These are phyloP conservation scores for Macrocystidia cucumis DNA, from an alignment of 1,284 basidiomycete genomes.

Conservation along the genomic window DNA sequence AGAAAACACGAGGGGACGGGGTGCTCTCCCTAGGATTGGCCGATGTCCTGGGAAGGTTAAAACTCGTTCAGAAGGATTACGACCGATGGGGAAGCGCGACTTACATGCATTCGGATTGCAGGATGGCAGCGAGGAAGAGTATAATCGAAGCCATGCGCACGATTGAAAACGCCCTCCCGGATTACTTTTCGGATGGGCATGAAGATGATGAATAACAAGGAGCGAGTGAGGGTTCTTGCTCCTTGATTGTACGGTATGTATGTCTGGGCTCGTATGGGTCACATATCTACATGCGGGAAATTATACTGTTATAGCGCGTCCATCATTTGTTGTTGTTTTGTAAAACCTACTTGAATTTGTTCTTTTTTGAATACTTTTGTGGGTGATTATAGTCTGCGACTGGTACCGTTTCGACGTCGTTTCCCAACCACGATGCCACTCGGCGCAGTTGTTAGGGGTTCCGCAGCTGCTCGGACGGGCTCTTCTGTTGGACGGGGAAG, in stretches of 20 bases:
- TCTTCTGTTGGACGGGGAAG: slow-evolving; percentile 10
- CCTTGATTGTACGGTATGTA: too few relatives aligned
- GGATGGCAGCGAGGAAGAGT: slow-evolving; percentile 41
- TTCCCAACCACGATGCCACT: slow-evolving; percentile 20
- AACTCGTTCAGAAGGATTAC: slow-evolving; percentile 51
- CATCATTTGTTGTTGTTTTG: too few relatives aligned
- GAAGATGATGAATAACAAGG: slow-evolving; percentile 8
- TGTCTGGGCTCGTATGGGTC: too few relatives aligned
- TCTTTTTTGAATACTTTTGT: background rate
- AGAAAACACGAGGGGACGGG: slow-evolving; percentile 50
- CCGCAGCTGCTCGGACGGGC: slow-evolving; percentile 7
- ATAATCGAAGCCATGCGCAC: slow-evolving; percentile 45
- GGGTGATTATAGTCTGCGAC: too few relatives aligned
- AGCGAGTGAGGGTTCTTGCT: too few relatives aligned
- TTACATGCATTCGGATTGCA: slow-evolving; percentile 70
- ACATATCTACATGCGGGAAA: too few relatives aligned
- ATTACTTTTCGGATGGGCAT: slow-evolving; percentile 40
- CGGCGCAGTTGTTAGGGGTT: too few relatives aligned
- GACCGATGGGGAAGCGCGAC: slow-evolving; percentile 60
- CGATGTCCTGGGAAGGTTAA: slow-evolving; percentile 56
- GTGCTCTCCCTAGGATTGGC: slow-evolving; percentile 49
- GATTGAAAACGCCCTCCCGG: slow-evolving; percentile 48
- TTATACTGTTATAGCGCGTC: too few relatives aligned
- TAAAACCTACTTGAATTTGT: too few relatives aligned
- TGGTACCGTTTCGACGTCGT: slow-evolving; percentile 21